Evolutionary conservation across 2,329 filamentous ascomycete species (phyloP).

Genomic region (Stylonectria norvegica): DNA sequence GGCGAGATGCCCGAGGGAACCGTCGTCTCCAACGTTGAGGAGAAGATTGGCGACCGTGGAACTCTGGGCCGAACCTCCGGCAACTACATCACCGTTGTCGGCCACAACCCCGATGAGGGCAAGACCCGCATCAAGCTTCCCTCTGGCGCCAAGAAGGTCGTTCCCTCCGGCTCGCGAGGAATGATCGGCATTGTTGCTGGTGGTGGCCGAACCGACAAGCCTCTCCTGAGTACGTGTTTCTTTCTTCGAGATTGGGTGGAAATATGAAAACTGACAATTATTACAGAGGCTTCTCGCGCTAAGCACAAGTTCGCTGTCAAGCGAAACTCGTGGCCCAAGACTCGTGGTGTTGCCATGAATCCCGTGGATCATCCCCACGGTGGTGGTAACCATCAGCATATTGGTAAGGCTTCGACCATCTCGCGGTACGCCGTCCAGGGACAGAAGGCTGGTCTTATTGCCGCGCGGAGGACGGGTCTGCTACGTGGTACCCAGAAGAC

Average conservation of each 20-base stretch:
- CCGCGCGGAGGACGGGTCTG: constrained; percentile 98
- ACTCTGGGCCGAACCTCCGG: constrained; percentile 93
- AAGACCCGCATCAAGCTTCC: constrained; percentile 99
- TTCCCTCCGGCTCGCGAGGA: constrained; percentile 86
- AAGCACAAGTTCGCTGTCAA: constrained; percentile 99
- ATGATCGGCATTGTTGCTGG: constrained; percentile 99
- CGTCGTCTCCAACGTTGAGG: constrained; percentile 98
- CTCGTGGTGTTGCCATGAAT: constrained; percentile 99
- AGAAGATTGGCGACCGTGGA: constrained; percentile 97
- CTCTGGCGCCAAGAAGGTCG: constrained; percentile 97
- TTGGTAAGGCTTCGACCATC: constrained; percentile 99
- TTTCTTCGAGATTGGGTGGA: not conserved
- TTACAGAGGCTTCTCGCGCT: constrained; percentile 90
- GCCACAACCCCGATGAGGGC: constrained; percentile 97
- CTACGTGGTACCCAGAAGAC: constrained; percentile 99
- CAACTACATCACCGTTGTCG: constrained; percentile 98
- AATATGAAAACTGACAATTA: constrained; percentile 37
- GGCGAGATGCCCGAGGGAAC: constrained; percentile 97
- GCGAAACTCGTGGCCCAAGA: constrained; percentile 99
- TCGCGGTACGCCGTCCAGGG: constrained; percentile 95
- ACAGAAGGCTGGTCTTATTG: constrained; percentile 99
- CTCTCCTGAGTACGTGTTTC: constrained; percentile 74
- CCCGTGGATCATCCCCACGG: constrained; percentile 98
- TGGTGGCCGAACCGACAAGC: constrained; percentile 99
- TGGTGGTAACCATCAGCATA: constrained; percentile 99